Evolutionary conservation across 805 yeast genomes (phyloP), one percentile per base, ranked within the genome.

Genomic region (Spathaspora hagerdaliae): DNA sequence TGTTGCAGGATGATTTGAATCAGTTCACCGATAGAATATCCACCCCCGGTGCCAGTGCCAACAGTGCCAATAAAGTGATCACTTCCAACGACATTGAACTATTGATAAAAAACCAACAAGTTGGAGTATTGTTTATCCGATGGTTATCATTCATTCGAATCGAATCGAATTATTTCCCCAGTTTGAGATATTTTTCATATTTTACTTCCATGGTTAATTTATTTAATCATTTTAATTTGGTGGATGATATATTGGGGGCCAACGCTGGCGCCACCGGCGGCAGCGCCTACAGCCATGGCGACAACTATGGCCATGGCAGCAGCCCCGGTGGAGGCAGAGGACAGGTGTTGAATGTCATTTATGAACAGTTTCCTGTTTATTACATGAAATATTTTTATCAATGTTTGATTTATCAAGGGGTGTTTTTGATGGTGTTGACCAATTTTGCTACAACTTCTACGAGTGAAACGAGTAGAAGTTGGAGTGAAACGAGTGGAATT

Each of bases 91-190:
- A 46, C 15, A 12, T 46, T 27, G 49, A 42, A 14, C 29, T 49
- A 15, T 43, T 49, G 24, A 12, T 49, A 9, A 49, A 49, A 41
- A 53, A 50, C 44, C 66, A 60, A 38, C 27, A 47, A 3, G 44
- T 48, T 8, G 44, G 55, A 9, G 34, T 43, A 7, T 42, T 54
- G 13, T 52, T 56, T 44, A 46, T 57, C 7, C 50, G 60, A 39
- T 63, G 67, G 67, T 48, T 64, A 19, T 52, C 59, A 12, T 57
- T 65, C 39, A 48, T 63, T 10, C 52, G 57, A 33, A 44, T 63
- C 11, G 70, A 64, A 44, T 41, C 51, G 2, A 52, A 50, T 13
- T 59, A 65, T 49, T 65, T 61, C 42, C 65, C 70, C 0, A 52
- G 63, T 11, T 51, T 65, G 36, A 41, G 67, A 29, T 62, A 53